Base-by-base conservation (phyloP, 768 basidiomycete species). In the Lanmaoa pseudosensibilis region DNA sequence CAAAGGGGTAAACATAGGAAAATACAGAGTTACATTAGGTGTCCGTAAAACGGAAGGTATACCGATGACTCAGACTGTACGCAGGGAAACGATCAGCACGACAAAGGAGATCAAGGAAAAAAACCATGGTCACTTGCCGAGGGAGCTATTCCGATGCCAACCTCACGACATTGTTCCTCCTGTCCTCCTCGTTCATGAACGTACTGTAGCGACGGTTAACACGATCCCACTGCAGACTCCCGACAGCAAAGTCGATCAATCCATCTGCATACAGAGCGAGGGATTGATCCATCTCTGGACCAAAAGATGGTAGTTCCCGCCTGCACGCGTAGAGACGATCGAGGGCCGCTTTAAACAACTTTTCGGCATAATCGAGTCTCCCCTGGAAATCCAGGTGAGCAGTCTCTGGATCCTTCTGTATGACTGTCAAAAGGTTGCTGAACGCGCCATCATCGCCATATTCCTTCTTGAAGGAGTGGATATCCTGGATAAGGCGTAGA, bases 381-480 rank as follows among this genome's bases (percentile, higher is more conserved):
- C 33, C 58, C 32, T 59, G 61, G 18, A 62, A 39, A 50, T 62
- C 53, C 25, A 64, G 43, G n/a, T 50, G 61, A 7, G 25, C 18
- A 27, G 61, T 59, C 23, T 39, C 44, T 0, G 57, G 60, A 21
- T 52, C 52, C 18, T 52, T 54, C 13, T 51, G 33, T 0, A 62
- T 59, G 13, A 52, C 50, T 8, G 46, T 58, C 21, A 64, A 43
- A n/a, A 64, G 45, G 15, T 61, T 64, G 56, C n/a, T n/a, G n/a
- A n/a, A n/a, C n/a, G n/a, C n/a, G n/a, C n/a, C n/a, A n/a, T n/a
- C n/a, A n/a, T n/a, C n/a, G n/a, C n/a, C n/a, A n/a, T n/a, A n/a
- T n/a, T n/a, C n/a, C n/a, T n/a, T n/a, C n/a, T n/a, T n/a, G n/a
- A n/a, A 64, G 10, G 62, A 61, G 33, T 58, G 45, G 19, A 65